Conservation (phyloP, 2,329 filamentous ascomycete genomes). For the Fusarium bactridioides region DNA sequence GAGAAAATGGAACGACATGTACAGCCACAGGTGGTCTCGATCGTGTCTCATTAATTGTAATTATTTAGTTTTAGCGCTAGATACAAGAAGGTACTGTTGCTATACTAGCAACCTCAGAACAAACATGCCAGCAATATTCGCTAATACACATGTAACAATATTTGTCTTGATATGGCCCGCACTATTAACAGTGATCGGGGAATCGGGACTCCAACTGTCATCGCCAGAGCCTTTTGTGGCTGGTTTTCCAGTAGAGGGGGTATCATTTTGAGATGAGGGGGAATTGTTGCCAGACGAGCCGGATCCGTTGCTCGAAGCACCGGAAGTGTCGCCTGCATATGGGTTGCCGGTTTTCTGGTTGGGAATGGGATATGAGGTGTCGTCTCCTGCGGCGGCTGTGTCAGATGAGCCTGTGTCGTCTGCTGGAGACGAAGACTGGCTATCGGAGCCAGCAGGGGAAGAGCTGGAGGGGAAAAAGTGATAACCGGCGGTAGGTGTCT, state of each 20-base stretch:
- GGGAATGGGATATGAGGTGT: accelerated
- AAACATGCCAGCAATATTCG: not conserved
- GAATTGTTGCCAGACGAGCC: not conserved
- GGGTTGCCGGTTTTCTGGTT: not conserved
- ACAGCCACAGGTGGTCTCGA: not conserved
- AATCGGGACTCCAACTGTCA: not conserved
- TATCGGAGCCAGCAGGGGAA: not conserved
- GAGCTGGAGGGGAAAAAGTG: not conserved
- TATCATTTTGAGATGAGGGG: not conserved
- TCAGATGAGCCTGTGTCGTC: not conserved
- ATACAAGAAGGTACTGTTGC: not conserved
- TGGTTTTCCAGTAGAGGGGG: not conserved
- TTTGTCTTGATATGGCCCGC: not conserved
- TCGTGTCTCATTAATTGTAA: not conserved
- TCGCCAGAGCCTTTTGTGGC: not conserved
- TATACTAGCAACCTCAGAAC: not conserved
- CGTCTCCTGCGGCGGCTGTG: accelerated
- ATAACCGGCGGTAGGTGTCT: not conserved
- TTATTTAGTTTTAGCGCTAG: not conserved
- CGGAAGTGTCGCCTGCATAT: not conserved
- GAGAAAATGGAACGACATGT: not conserved
- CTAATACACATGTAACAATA: not conserved
- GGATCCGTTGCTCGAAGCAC: not conserved
- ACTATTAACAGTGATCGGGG: not conserved
- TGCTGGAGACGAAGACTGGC: not conserved